These are phyloP conservation scores for Saccharomyces uvarum DNA, from an alignment of 1,139 yeast genomes.

Conservation along the genomic window DNA sequence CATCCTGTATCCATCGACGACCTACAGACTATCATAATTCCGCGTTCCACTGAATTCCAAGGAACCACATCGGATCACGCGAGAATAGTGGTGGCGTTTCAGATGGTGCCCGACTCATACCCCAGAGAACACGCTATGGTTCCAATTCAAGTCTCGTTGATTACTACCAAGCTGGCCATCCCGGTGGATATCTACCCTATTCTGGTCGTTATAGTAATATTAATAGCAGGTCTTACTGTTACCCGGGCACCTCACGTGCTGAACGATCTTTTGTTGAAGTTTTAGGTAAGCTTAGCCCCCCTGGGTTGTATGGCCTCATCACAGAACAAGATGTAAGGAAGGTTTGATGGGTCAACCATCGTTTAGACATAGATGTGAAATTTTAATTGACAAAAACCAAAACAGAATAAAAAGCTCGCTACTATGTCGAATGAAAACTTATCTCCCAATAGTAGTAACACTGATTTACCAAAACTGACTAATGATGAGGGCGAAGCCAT, in stretches of 20 bases:
- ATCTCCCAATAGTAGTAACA: slow-evolving; percentile 27
- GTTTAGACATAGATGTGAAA: not conserved
- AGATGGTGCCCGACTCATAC: slow-evolving; percentile 13
- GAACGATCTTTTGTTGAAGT: not conserved
- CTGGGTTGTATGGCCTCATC: not conserved
- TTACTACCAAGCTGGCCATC: slow-evolving; percentile 17
- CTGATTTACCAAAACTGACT: slow-evolving; percentile 15
- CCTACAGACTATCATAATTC: slow-evolving; percentile 7
- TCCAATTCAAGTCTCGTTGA: slow-evolving; percentile 19
- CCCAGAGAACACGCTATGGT: slow-evolving; percentile 11
- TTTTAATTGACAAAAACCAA: not conserved
- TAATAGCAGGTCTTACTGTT: not conserved
- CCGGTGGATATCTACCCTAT: slow-evolving; percentile 24
- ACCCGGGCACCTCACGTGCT: not conserved
- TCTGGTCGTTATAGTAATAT: not conserved
- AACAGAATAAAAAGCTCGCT: not conserved
- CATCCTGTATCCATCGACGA: slow-evolving; percentile 11
- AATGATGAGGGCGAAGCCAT: slow-evolving; percentile 22
- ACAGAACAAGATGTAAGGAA: not conserved
- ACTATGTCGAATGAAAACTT: slow-evolving; percentile 12
- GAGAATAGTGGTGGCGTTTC: slow-evolving; percentile 12
- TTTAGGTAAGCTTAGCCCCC: not conserved
- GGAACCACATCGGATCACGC: slow-evolving; percentile 11
- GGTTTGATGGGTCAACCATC: not conserved
- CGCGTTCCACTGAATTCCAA: slow-evolving; percentile 11